Percentiles rank a stretch among this genome's conserved stretches.
Evolutionary conservation across 1,284 basidiomycete species (phyloP).

Genomic region (Microbotryum violaceum): DNA sequence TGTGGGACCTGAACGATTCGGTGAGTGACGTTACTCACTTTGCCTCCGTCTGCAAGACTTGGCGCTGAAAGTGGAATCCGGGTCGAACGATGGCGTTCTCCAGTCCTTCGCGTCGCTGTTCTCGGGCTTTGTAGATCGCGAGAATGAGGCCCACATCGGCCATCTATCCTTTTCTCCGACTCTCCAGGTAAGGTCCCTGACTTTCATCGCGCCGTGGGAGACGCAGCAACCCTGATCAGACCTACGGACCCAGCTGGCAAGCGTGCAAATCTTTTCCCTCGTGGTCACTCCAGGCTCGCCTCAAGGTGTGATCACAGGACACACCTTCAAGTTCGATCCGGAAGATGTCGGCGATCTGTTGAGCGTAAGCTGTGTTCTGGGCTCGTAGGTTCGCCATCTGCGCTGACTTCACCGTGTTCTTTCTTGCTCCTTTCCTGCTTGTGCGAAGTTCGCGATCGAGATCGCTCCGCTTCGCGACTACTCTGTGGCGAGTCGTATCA

Average conservation of each 20-base stretch:
- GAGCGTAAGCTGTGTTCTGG: not conserved
- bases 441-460: constrained; percentile 51
- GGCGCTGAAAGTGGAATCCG: too few species aligned
- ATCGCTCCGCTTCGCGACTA: constrained; percentile 47
- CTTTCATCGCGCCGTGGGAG: constrained; percentile 17
- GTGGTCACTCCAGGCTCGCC: constrained; percentile 49
- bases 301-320: constrained; percentile 53
- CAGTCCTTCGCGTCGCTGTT: constrained; percentile 39
- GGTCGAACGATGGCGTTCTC: not conserved
- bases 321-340: constrained; percentile 65
- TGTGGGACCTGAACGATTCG: constrained; percentile 56
- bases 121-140: constrained; percentile 52
- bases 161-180: constrained; percentile 65
- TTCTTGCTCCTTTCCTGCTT: constrained; percentile 19
- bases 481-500: constrained; percentile 48
- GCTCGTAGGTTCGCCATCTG: too few species aligned
- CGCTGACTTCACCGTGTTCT: constrained; percentile 6
- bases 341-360: constrained; percentile 17
- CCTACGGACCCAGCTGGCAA: constrained; percentile 36
- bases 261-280: constrained; percentile 54
- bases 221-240: not conserved
- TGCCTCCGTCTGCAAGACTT: constrained; percentile 1
- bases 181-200: constrained; percentile 47
- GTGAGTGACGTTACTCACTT: constrained; percentile 42
- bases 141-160: constrained; percentile 56